Evolutionary conservation across 2,329 filamentous ascomycete species (phyloP), one percentile per base, ranked within the genome.

Genomic region (Davidsoniella eucalypti): DNA sequence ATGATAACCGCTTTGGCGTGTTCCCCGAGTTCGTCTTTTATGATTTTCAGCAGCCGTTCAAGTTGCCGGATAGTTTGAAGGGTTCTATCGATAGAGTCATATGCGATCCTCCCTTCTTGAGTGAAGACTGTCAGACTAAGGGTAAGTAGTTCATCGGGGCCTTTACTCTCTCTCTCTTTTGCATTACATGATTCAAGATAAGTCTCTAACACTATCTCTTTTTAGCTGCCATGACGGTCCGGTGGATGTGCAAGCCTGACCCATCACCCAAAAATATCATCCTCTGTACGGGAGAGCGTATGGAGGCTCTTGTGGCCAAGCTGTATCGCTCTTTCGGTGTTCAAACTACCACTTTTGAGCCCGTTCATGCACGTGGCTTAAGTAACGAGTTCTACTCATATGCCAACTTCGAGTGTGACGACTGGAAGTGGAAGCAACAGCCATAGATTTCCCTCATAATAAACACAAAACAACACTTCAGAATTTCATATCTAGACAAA

Each of bases 331-430:
- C 76, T 42, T 67, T 78, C 33, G 79, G 79, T 2, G 64, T 82
- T 25, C 66, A 62, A 49, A 79, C 78, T 4, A 88, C 84, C 0
- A 76, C 73, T 1, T 87, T 80, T 60, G 75, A 80, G 58, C 78
- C 80, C 3, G 67, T 71, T 55, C 85, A 90, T 59, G 71, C 75
- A n/a, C 76, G 77, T 54, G 82, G 82, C 0, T 64, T 92, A 53
- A 84, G 82, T 63, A 92, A 92, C 59, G 82, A 87, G 63, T 92
- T 87, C 61, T 73, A 76, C 59, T 87, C 82, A 62, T 90, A 86
- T 59, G 76, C 84, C 21, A 88, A 85, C 59, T 88, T 85, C 59
- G 80, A 85, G 61, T 76, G 78, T 57, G 65, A 65, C 5, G 63
- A 61, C 4, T 76, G 75, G 71, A 64, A 60, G 41, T 74, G 65